Conservation (phyloP, 1,284 basidiomycete species). For the Exobasidium cylindrosporum region DNA sequence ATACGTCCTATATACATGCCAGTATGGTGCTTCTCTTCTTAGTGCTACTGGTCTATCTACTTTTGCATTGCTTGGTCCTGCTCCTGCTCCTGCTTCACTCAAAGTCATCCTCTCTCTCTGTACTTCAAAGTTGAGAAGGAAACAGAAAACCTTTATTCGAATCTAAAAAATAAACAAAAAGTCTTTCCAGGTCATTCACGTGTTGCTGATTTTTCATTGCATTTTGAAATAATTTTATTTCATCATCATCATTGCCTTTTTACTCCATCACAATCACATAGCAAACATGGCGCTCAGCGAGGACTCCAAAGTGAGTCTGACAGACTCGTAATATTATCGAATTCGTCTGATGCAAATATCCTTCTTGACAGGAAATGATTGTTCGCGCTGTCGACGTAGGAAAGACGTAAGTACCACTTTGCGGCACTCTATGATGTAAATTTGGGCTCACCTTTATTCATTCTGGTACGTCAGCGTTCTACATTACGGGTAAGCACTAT, state of each 20-base stretch:
- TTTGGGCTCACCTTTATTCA: background rate
- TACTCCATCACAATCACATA: background rate
- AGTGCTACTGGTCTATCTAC: background rate
- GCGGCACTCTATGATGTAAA: too few species aligned
- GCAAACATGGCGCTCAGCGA: constrained; percentile 7
- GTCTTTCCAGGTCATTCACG: too few species aligned
- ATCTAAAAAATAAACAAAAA: background rate
- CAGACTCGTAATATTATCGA: background rate
- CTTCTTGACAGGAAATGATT: constrained; percentile 40
- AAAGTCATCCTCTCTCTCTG: background rate
- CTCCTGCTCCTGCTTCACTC: constrained; percentile 8
- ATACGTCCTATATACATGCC: constrained; percentile 70
- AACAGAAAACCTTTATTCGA: background rate
- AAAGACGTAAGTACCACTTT: constrained; percentile 51
- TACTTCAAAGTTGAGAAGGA: background rate
- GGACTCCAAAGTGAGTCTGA: constrained; percentile 11
- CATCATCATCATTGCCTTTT: background rate
- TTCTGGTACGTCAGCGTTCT: background rate
- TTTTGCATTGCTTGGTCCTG: background rate
- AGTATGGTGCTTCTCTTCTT: constrained; percentile 6
- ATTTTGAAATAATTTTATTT: background rate
- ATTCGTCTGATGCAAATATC: background rate
- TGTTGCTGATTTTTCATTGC: background rate
- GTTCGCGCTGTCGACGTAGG: constrained; percentile 46
- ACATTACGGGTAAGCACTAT: constrained; percentile 6